Evolutionary conservation across 495 filamentous ascomycete genomes (phyloP).

Genomic region (Penicillium waksmanii): DNA sequence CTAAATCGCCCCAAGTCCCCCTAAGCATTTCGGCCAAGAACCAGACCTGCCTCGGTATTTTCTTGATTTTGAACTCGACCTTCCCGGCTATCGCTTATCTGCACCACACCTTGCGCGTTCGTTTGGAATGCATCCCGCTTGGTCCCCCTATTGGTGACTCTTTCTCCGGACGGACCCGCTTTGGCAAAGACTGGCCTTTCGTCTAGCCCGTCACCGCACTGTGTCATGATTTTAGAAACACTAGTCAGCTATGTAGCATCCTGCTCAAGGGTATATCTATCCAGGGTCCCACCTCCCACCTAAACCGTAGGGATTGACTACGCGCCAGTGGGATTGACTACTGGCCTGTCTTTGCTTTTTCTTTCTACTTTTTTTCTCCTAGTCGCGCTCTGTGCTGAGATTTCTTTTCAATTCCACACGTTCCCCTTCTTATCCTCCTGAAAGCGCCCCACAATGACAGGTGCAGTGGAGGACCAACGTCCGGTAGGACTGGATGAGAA

Average conservation of each 20-base stretch:
- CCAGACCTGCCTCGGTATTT: constrained; percentile 38
- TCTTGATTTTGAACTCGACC: constrained; percentile 20
- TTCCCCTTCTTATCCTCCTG: constrained; percentile 1
- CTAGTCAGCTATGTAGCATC: not conserved
- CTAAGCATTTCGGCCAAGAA: constrained; percentile 7
- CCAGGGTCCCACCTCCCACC: not conserved
- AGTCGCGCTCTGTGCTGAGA: not conserved
- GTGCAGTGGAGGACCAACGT: constrained; percentile 21
- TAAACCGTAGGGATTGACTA: not conserved
- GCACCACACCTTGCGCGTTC: constrained; percentile 4
- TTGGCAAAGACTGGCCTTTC: constrained; percentile 3
- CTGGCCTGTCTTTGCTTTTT: not conserved
- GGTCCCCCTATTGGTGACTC: constrained; percentile 11
- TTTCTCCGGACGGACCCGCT: constrained; percentile 11
- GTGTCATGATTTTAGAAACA: not conserved
- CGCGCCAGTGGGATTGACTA: not conserved
- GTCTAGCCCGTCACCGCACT: not conserved
- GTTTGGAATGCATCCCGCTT: constrained; percentile 1
- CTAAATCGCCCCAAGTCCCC: not conserved
- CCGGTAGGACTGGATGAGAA: constrained; percentile 34
- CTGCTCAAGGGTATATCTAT: not conserved
- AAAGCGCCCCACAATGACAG: constrained; percentile 20
- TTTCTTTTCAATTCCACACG: not conserved
- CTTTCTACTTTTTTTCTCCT: not conserved
- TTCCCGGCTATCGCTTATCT: constrained; percentile 32